These are phyloP conservation scores for Fagopyrum tataricum DNA, from an alignment of 148 eudicot genomes.

Conservation along the genomic window DNA sequence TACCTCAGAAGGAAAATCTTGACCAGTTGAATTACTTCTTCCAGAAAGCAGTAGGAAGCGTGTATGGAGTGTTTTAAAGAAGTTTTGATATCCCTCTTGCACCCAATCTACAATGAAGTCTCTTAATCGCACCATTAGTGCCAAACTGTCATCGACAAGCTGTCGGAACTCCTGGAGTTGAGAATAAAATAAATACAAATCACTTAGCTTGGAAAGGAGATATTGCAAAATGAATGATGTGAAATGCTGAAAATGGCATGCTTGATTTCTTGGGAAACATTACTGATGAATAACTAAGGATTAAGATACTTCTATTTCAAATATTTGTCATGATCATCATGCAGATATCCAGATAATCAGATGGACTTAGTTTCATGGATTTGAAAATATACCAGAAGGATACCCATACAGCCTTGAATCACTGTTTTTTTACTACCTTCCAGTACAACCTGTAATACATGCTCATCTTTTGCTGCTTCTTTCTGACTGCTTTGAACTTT, in stretches of 20 bases:
- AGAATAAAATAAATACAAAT: constrained; percentile 8
- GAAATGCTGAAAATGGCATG: not conserved
- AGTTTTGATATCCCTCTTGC: constrained; percentile 89
- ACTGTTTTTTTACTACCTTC: constrained; percentile 79
- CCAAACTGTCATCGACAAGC: constrained; percentile 74
- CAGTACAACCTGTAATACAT: constrained; percentile 48
- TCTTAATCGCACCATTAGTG: constrained; percentile 55
- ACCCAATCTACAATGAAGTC: constrained; percentile 71
- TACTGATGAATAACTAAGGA: not conserved
- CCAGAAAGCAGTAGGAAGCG: constrained; percentile 71
- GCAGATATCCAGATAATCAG: not conserved
- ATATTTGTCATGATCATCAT: not conserved
- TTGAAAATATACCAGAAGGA: constrained; percentile 52
- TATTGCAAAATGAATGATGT: not conserved
- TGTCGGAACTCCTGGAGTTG: constrained; percentile 57
- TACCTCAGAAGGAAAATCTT: constrained; percentile 42
- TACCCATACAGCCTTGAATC: constrained; percentile 79
- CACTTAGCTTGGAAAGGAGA: not conserved
- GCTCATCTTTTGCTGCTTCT: constrained; percentile 50
- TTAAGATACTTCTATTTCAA: not conserved
- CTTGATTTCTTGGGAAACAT: not conserved
- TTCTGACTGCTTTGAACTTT: constrained; percentile 50
- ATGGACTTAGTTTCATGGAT: not conserved
- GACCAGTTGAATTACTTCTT: constrained; percentile 34
- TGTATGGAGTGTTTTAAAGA: constrained; percentile 65